A percentile compares a stretch with the other conserved stretches of the same genome.
These are phyloP conservation scores for Apiospora koreana DNA, from an alignment of 2,329 filamentous ascomycete genomes.

Conservation along the genomic window DNA sequence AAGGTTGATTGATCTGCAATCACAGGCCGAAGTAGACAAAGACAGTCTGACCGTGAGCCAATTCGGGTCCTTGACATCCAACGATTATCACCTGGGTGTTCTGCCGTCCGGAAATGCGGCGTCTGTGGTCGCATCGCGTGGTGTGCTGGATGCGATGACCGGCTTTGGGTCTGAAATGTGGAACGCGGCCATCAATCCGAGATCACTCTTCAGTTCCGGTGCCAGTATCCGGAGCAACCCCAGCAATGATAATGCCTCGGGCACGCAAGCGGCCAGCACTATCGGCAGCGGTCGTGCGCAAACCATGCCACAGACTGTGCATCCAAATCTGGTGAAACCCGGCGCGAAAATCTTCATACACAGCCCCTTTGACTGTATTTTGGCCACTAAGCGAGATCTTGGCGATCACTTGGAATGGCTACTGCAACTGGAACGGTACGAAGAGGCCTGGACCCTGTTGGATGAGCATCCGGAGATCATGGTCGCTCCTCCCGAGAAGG, in stretches of 20 bases:
- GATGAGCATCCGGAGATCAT: conserved; percentile 82
- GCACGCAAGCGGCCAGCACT: conserved; percentile 43
- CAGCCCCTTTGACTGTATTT: conserved; percentile 94
- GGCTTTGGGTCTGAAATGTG: conserved; percentile 76
- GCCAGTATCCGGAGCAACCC: conserved; percentile 70
- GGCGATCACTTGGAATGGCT: conserved; percentile 86
- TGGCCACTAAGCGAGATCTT: conserved; percentile 84
- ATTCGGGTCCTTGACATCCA: conserved; percentile 81
- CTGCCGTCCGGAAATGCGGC: conserved; percentile 73
- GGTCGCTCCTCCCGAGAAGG: conserved; percentile 40
- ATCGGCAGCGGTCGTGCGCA: conserved; percentile 35
- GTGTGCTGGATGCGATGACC: conserved; percentile 76
- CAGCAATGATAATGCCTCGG: conserved; percentile 61
- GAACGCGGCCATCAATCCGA: conserved; percentile 88
- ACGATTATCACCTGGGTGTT: conserved; percentile 88
- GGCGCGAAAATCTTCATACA: conserved; percentile 83
- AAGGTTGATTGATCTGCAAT: conserved; percentile 84
- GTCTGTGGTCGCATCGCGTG: conserved; percentile 62
- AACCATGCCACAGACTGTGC: conserved; percentile 38
- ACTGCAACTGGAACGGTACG: conserved; percentile 76
- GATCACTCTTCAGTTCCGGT: conserved; percentile 81
- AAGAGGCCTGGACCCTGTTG: conserved; percentile 85
- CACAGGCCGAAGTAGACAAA: conserved; percentile 84
- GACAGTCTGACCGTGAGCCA: conserved; percentile 84
- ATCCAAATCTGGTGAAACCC: conserved; percentile 57